Evolutionary conservation across 768 basidiomycete species (phyloP), one percentile per base, ranked within the genome.

Genomic region (Boletales sp.): DNA sequence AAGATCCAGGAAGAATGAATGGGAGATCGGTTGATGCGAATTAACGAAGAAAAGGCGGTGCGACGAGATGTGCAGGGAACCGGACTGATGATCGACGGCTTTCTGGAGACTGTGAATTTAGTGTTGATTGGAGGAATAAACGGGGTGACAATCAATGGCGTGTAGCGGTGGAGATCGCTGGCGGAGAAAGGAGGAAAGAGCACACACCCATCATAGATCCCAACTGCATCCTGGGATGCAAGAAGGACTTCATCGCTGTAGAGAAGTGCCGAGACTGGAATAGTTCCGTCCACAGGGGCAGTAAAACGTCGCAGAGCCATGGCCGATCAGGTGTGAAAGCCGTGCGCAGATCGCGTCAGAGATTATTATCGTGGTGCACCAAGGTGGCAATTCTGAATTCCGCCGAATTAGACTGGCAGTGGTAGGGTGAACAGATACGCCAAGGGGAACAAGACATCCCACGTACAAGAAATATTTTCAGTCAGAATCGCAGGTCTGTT

Each of bases 161-260:
- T 21, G 56, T 54, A 47, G 38, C 51, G 51, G 49, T 52, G 34
- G 52, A 56, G 54, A 57, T 35, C 52, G 32, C 35, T 45, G 37
- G 36, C 32, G 32, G 24, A 24, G 43, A 48, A 41, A 46, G 21
- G 40, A 39, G 36, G 14, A 50, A 36, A 58, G 29, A 51, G 35
- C 27, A 71, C 85, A 54, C 66, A 94, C 94, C 91, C 92, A 57
- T 94, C 86, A 61, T 98, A 98, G 48, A 98, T 84, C 1, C 94
- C 94, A 6, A 97, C 85, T 44, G 72, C 73, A 40, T 91, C 87
- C 62, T 92, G 90, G 40, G 77, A 80, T 8, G 81, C 74, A 2
- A 89, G 70, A 29, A 89, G 72, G 40, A 82, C 81, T 69, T 98
- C 95, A 48, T 93, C 90, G 13, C 80, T 75, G 61, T 90, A 93